Evolutionary conservation across 202 grass and related monocot species (phyloP).

Genomic region (Zoysia matrella): DNA sequence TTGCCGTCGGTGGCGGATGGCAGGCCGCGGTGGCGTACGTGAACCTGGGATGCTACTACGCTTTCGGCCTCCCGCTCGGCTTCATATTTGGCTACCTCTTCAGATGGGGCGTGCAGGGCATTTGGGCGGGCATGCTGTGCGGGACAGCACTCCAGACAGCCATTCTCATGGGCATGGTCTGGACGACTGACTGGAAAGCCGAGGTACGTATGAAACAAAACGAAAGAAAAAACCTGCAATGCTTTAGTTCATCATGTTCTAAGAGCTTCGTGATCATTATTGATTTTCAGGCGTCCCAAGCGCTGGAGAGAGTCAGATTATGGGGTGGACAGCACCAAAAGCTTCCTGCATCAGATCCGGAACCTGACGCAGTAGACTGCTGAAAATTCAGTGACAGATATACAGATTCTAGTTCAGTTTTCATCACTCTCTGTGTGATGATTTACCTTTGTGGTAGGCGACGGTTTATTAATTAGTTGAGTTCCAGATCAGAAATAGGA

Average conservation of each 20-base stretch:
- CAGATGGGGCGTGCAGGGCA: slow-evolving; percentile 79
- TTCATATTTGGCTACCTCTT: slow-evolving; percentile 76
- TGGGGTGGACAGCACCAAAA: slow-evolving; percentile 78
- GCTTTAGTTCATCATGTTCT: too few species aligned
- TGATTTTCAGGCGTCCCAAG: slow-evolving; percentile 56
- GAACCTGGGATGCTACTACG: slow-evolving; percentile 87
- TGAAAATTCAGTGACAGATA: not conserved
- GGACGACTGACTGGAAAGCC: slow-evolving; percentile 80
- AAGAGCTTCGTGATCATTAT: not conserved
- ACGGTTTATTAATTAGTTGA: too few species aligned
- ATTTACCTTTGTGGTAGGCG: not conserved
- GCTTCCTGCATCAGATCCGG: slow-evolving; percentile 42
- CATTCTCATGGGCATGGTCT: slow-evolving; percentile 68
- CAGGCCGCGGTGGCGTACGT: slow-evolving; percentile 85
- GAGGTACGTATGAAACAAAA: slow-evolving; percentile 50
- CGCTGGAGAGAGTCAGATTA: slow-evolving; percentile 64
- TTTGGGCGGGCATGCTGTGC: slow-evolving; percentile 83
- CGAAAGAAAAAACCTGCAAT: too few species aligned
- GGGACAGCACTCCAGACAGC: slow-evolving; percentile 71
- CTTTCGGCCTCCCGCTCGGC: slow-evolving; percentile 77
- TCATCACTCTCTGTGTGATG: not conserved
- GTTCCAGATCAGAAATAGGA: too few species aligned
- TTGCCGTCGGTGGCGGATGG: slow-evolving; percentile 85
- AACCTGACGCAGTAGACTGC: not conserved
- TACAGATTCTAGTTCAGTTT: not conserved